These are phyloP conservation scores for Hyaloperonospora brassicae DNA, from an alignment of 352 stramenopile species.

Conservation along the genomic window DNA sequence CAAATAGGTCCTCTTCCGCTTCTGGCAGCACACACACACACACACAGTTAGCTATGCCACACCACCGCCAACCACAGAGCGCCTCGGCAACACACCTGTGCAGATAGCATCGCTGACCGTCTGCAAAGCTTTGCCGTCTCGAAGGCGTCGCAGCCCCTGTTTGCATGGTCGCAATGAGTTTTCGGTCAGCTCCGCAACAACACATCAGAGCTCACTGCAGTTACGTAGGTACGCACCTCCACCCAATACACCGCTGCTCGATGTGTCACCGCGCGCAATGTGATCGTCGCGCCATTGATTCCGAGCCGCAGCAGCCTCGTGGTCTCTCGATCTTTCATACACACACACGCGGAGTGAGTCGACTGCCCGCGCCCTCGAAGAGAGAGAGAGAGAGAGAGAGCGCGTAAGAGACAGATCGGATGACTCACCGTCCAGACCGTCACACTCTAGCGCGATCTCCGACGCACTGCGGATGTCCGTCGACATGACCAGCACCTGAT, in stretches of 20 bases:
- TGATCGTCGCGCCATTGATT: constrained; percentile 62
- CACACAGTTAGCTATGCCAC: constrained; percentile 1
- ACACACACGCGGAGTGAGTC: not conserved
- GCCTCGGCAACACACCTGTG: constrained; percentile 23
- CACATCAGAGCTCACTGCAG: not conserved
- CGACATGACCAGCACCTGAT: constrained; percentile 67
- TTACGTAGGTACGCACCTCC: constrained; percentile 28
- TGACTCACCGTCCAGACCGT: constrained; percentile 17
- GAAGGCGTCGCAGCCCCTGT: constrained; percentile 45
- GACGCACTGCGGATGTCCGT: constrained; percentile 56
- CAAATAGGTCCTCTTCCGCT: constrained; percentile 67
- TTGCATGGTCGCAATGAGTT: not conserved
- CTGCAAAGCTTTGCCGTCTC: constrained; percentile 36
- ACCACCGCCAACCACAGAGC: not conserved
- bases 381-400: too few species aligned
- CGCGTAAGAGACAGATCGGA: not conserved
- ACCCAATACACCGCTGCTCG: constrained; percentile 62
- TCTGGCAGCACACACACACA: constrained; percentile 29
- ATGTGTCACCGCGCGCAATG: constrained; percentile 57
- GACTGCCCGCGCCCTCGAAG: not conserved
- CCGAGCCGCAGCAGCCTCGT: constrained; percentile 45
- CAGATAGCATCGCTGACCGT: constrained; percentile 38
- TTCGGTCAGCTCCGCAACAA: constrained; percentile 1
- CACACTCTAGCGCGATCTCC: constrained; percentile 41
- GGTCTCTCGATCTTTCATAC: constrained; percentile 20